Conservation (phyloP, 495 filamentous ascomycete genomes). For the Paragyromitra xinjiangensis region DNA sequence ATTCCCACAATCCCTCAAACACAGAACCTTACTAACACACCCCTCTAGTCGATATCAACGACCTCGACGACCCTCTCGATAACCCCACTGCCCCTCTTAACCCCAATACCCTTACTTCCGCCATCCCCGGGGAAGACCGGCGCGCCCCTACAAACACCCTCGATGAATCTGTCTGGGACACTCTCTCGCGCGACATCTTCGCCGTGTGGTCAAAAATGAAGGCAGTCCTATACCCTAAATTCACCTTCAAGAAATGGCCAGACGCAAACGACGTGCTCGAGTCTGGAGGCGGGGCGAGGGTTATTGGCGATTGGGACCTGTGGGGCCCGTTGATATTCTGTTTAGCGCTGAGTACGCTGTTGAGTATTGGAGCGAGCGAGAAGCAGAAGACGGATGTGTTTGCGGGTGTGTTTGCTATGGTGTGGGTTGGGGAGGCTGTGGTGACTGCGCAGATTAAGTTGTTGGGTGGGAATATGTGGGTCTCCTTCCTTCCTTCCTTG, state of each 20-base stretch:
- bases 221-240: constrained; percentile 96
- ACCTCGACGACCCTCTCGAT: constrained; percentile 88
- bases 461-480: constrained; percentile 96
- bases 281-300: constrained; percentile 70
- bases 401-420: constrained; percentile 91
- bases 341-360: constrained; percentile 80
- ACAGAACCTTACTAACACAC: neutral
- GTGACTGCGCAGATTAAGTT: constrained; percentile 99
- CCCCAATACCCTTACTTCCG: constrained; percentile 79
- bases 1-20: neutral
- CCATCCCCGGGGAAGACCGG: constrained; percentile 93
- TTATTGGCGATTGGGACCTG: constrained; percentile 93
- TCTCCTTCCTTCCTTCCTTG: constrained; percentile 33
- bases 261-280: constrained; percentile 66
- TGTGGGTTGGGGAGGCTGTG: constrained; percentile 96
- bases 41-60: constrained; percentile 75
- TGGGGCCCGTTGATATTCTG: constrained; percentile 97
- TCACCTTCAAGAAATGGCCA: constrained; percentile 74
- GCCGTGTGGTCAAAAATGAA: constrained; percentile 98
- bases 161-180: constrained; percentile 96
- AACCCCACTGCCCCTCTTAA: constrained; percentile 64
- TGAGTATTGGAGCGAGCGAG: constrained; percentile 77
- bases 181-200: constrained; percentile 84
- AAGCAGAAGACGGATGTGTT: constrained; percentile 89
- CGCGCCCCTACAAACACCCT: constrained; percentile 91